Evolutionary conservation across 306 rosid genomes (phyloP).

Genomic region (Cyclanthera cordifolia): DNA sequence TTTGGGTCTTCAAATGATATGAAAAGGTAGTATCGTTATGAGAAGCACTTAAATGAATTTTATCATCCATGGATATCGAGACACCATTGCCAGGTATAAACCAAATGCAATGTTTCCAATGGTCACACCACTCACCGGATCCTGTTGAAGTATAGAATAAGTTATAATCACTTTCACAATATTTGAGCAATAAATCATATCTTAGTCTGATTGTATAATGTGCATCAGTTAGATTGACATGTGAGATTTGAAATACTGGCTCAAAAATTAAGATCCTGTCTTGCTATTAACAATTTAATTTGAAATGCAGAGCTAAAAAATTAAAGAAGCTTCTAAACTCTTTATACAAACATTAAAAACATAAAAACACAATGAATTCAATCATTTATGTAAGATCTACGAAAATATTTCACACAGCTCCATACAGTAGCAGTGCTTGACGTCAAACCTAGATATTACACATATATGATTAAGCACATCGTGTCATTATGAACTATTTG

Average conservation of each 20-base stretch:
- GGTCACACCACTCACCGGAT: slow-evolving; percentile 76
- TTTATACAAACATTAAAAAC: not conserved
- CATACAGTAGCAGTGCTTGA: not conserved
- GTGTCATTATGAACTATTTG: not conserved
- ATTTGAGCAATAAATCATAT: not conserved
- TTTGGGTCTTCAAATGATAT: slow-evolving; percentile 35
- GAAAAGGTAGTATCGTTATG: slow-evolving; percentile 57
- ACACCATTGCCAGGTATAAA: slow-evolving; percentile 69
- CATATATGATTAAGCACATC: not conserved
- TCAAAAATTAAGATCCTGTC: not conserved
- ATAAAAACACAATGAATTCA: not conserved
- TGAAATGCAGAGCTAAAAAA: not conserved
- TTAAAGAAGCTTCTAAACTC: not conserved
- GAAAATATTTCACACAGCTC: not conserved
- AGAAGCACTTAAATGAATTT: slow-evolving; percentile 40
- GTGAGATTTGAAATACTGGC: not conserved
- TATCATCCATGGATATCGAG: slow-evolving; percentile 41
- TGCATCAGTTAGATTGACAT: not conserved
- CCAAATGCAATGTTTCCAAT: slow-evolving; percentile 99
- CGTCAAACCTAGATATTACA: not conserved
- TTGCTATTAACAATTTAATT: not conserved
- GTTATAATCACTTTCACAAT: slow-evolving; percentile 10
- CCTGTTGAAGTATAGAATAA: slow-evolving; percentile 36
- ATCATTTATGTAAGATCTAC: too few relatives aligned
- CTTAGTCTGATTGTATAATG: not conserved